phyloP scores from a whole-genome alignment of 2,329 filamentous ascomycete genomes.

The Colletotrichum sp. region DNA sequence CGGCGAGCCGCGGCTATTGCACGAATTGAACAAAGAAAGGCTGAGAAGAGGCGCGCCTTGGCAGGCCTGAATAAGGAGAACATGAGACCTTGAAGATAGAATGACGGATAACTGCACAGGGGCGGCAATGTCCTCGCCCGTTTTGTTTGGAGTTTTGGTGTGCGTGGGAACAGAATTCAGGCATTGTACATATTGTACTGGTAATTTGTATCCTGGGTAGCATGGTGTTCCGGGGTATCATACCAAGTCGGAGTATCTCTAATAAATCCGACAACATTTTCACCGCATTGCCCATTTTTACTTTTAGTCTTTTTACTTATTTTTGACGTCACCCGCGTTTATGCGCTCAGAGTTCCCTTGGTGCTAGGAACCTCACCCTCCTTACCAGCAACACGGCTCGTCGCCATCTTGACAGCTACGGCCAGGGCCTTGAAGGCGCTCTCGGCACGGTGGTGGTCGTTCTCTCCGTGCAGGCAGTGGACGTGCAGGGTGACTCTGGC shows the following conservation, averaged over 20 bases:
- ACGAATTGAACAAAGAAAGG: conserved; percentile 57
- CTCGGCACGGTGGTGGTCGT: conserved; percentile 96
- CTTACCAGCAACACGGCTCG: conserved; percentile 74
- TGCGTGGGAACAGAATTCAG: conserved; percentile 4
- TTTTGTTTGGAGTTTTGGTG: conserved; percentile 5
- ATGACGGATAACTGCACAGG: background rate
- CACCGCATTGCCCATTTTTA: background rate
- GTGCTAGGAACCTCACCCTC: conserved; percentile 96
- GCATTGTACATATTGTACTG: conserved; percentile 6
- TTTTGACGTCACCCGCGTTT: background rate
- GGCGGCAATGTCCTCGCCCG: conserved; percentile 10
- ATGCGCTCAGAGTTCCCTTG: conserved; percentile 82
- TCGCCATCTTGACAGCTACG: conserved; percentile 81
- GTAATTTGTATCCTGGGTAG: conserved; percentile 9
- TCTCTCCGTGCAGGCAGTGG: conserved; percentile 86
- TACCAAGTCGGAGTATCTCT: conserved; percentile 2
- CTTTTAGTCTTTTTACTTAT: background rate
- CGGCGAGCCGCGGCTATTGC: conserved; percentile 60
- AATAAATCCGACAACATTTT: conserved; percentile 2
- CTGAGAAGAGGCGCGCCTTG: conserved; percentile 50
- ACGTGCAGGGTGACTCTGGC: conserved; percentile 94
- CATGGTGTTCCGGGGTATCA: conserved; percentile 25
- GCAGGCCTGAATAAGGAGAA: conserved; percentile 56
- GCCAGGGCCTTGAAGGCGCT: conserved; percentile 97
- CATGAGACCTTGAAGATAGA: conserved; percentile 37